These are phyloP conservation scores for Zalaria sp. DNA, from an alignment of 2,329 filamentous ascomycete genomes.

Conservation along the genomic window DNA sequence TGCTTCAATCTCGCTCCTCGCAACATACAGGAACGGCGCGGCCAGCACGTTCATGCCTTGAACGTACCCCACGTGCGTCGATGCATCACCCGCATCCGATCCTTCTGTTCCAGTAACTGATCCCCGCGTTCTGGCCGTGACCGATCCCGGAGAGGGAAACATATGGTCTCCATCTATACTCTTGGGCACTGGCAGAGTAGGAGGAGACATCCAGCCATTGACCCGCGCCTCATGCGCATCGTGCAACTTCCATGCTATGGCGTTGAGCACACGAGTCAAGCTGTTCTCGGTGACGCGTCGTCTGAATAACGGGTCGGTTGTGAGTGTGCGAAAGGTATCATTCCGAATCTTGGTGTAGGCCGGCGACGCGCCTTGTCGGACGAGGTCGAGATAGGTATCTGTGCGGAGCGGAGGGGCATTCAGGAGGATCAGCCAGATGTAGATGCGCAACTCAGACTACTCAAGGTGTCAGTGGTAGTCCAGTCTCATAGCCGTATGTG, in stretches of 20 bases:
- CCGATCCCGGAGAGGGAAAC: slow-evolving; percentile 19
- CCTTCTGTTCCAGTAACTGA: slow-evolving; percentile 45
- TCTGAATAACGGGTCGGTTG: slow-evolving; percentile 93
- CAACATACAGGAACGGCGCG: slow-evolving; percentile 88
- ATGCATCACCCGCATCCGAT: slow-evolving; percentile 39
- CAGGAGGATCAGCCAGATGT: slow-evolving; percentile 89
- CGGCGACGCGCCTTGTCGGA: slow-evolving; percentile 85
- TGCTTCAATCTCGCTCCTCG: slow-evolving; percentile 85
- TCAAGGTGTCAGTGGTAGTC: neutral
- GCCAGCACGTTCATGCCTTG: slow-evolving; percentile 98
- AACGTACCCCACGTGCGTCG: slow-evolving; percentile 75
- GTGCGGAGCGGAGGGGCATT: slow-evolving; percentile 75
- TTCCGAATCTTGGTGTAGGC: slow-evolving; percentile 97
- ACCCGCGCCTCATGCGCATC: slow-evolving; percentile 53
- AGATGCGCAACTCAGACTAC: slow-evolving; percentile 83
- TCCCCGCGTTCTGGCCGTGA: slow-evolving; percentile 14
- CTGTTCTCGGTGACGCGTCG: slow-evolving; percentile 90
- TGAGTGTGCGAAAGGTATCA: slow-evolving; percentile 92
- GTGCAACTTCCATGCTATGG: slow-evolving; percentile 84
- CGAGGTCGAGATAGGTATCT: slow-evolving; percentile 75
- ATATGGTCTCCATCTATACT: slow-evolving; percentile 35
- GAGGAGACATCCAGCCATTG: slow-evolving; percentile 36
- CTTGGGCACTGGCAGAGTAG: slow-evolving; percentile 32
- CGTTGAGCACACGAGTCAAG: slow-evolving; percentile 85
- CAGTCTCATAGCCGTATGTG: neutral